Evolutionary conservation across 2,329 filamentous ascomycete genomes (phyloP).

Genomic region (Ophiostoma australiae): DNA sequence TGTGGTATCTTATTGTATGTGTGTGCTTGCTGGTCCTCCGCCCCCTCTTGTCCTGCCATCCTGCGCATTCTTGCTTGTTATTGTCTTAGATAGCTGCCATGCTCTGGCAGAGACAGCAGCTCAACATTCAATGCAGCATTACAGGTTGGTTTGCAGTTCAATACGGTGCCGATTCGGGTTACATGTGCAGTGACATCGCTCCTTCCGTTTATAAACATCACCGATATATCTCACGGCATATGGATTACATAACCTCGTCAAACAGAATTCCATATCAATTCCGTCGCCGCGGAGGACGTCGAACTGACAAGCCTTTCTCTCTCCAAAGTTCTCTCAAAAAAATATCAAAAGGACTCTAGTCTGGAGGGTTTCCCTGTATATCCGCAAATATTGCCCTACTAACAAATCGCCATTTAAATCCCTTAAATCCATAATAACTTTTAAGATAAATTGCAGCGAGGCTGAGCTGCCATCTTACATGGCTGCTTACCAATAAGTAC

Average conservation of each 20-base stretch:
- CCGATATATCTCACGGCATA: background rate
- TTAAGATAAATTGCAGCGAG: background rate
- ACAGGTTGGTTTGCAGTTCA: background rate
- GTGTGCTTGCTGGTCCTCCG: background rate
- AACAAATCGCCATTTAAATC: background rate
- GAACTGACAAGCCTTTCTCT: background rate
- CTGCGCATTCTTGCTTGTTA: background rate
- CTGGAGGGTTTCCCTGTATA: background rate
- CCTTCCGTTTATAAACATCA: background rate
- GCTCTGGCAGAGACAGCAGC: background rate
- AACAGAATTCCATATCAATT: background rate
- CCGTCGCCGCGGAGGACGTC: background rate
- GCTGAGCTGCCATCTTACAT: background rate
- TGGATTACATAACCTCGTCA: background rate
- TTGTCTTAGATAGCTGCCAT: constrained; percentile 1
- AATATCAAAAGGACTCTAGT: background rate
- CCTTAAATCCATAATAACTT: background rate
- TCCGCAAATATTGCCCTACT: background rate
- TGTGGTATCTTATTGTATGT: background rate
- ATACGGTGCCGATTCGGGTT: background rate
- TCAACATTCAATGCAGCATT: too few species aligned
- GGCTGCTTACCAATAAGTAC: background rate
- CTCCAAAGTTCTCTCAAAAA: background rate
- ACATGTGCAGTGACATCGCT: background rate
- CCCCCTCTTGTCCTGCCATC: background rate